Evolutionary conservation across 1,284 basidiomycete genomes (phyloP).

Genomic region (Hemileia vastatrix): DNA sequence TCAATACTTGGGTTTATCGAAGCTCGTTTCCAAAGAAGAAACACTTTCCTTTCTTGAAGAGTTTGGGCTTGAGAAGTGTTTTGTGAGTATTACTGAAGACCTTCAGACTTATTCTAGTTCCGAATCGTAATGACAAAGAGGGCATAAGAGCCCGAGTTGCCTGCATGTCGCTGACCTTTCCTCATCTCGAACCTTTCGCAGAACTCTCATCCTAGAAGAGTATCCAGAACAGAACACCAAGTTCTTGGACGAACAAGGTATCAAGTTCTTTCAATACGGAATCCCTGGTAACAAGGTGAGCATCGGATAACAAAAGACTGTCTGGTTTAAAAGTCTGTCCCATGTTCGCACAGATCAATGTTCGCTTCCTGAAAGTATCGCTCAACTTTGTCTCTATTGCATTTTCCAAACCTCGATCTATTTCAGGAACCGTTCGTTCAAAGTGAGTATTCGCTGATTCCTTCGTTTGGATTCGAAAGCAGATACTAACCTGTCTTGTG

Average conservation of each 20-base stretch:
- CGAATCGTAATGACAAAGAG: neutral
- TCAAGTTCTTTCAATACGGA: conserved; percentile 50
- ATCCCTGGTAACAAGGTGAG: conserved; percentile 52
- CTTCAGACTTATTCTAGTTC: neutral
- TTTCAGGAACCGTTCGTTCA: conserved; percentile 49
- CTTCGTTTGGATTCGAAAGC: neutral
- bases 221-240: conserved; percentile 51
- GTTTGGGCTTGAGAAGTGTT: conserved; percentile 51
- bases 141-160: conserved; percentile 12
- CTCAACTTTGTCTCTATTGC: neutral
- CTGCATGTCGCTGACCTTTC: neutral
- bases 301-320: neutral
- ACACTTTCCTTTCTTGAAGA: conserved; percentile 51
- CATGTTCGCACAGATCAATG: neutral
- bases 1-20: conserved; percentile 49
- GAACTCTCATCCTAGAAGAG: conserved; percentile 50
- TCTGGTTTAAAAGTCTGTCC: too few species aligned
- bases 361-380: conserved; percentile 9
- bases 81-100: conserved; percentile 41
- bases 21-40: conserved; percentile 50
- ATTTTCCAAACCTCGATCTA: neutral
- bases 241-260: conserved; percentile 47
- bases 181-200: conserved; percentile 3
- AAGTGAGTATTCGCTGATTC: conserved; percentile 28
- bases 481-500: neutral